These are phyloP conservation scores for Cladophialophora psammophila DNA, from an alignment of 2,329 filamentous ascomycete species.

Conservation along the genomic window DNA sequence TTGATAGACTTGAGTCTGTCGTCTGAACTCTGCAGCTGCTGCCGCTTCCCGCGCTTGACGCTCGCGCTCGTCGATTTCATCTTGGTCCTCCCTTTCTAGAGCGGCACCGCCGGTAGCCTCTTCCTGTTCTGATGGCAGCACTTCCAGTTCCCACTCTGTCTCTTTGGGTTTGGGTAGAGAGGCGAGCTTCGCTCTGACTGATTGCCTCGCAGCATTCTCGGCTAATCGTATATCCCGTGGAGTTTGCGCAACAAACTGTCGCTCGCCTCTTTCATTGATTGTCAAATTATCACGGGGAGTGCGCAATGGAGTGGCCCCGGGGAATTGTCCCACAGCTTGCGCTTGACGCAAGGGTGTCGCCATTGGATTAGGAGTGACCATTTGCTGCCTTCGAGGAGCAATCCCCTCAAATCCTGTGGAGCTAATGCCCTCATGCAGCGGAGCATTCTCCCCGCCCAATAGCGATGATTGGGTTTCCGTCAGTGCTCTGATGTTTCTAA, in stretches of 20 bases:
- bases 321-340: constrained; percentile 66
- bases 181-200: constrained; percentile 70
- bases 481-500: constrained; percentile 87
- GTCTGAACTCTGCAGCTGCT: constrained; percentile 73
- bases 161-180: constrained; percentile 91
- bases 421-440: constrained; percentile 78
- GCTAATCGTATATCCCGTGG: constrained; percentile 76
- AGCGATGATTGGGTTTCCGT: constrained; percentile 94
- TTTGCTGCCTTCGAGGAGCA: constrained; percentile 77
- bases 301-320: constrained; percentile 82
- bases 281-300: constrained; percentile 88
- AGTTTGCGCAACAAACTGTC: constrained; percentile 74
- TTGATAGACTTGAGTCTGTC: constrained; percentile 92
- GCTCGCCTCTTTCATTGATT: constrained; percentile 75
- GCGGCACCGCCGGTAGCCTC: constrained; percentile 62
- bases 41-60: constrained; percentile 68
- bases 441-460: constrained; percentile 91
- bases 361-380: constrained; percentile 94
- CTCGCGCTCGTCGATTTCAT: constrained; percentile 76
- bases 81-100: constrained; percentile 64
- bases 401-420: constrained; percentile 90
- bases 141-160: constrained; percentile 89
- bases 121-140: constrained; percentile 77
- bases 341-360: constrained; percentile 81
- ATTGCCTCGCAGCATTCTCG: constrained; percentile 72